Base-by-base conservation (phyloP, 129 eudicot genomes). In the Flaveria trinervia region DNA sequence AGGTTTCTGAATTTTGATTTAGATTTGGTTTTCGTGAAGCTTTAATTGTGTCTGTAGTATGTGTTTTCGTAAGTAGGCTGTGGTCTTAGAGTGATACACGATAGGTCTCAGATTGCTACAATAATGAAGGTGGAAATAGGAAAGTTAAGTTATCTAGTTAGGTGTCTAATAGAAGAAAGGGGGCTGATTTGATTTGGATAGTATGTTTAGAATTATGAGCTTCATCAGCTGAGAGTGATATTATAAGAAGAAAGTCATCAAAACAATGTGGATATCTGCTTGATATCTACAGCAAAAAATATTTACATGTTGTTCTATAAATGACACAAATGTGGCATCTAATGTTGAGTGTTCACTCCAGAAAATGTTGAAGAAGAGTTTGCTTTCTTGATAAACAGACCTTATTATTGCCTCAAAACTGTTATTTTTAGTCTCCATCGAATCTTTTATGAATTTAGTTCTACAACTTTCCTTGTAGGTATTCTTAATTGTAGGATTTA, bases 11-110 rank as follows among this genome's bases (percentile, higher is more conserved):
- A 61, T 61, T 79, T 4, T 68, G 25, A 20, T 76, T 67, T 10
- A 33, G 65, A 66, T 36, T 76, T 68, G 52, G 16, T 33, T 65
- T 75, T 75, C 61, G n/a, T 45, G 48, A 75, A 15, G 10, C 20
- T 6, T 50, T 9, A 76, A 60, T 50, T 49, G 52, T 76, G 61
- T 65, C 23, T 76, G 11, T 62, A n/a, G 20, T 26, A 48, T 9
- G 59, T 6, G 68, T 13, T 64, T 28, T 11, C 7, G 18, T 30
- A 62, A 10, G 11, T 33, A 65, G 70, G 70, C 13, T 65, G 22
- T 12, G 68, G 18, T 8, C 2, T 15, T 33, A 16, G 46, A n/a
- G 22, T 5, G 36, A 57, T 60, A 23, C 17, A 20, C 30, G 36
- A 2, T 57, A 59, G 39, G 36, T 23, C 14, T 25, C 18, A 61